phyloP scores from a whole-genome alignment of 495 filamentous ascomycete genomes.

The Rusavskia elegans region DNA sequence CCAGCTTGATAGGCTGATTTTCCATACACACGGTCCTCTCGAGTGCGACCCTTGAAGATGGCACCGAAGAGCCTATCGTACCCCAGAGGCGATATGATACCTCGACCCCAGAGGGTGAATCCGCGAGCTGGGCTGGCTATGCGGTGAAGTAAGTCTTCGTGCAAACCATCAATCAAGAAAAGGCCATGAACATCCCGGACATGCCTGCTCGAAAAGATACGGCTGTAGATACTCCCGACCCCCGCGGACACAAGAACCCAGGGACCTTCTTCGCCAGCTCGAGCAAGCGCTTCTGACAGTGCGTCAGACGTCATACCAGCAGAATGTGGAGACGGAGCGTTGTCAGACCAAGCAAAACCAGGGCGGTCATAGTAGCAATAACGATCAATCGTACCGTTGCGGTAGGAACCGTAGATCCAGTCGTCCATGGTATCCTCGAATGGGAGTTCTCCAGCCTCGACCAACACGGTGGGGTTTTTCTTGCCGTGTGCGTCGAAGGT shows the following conservation, averaged over 20 bases:
- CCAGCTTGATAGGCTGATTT: slow-evolving; percentile 59
- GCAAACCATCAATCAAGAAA: slow-evolving; percentile 72
- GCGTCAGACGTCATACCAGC: slow-evolving; percentile 80
- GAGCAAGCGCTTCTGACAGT: slow-evolving; percentile 66
- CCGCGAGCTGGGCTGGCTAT: slow-evolving; percentile 53
- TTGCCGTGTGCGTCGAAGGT: slow-evolving; percentile 31
- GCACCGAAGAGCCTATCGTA: slow-evolving; percentile 64
- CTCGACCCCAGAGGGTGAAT: slow-evolving; percentile 71
- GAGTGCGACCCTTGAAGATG: slow-evolving; percentile 57
- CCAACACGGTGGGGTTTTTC: slow-evolving; percentile 50
- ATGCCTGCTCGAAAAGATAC: slow-evolving; percentile 76
- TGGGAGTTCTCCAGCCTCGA: slow-evolving; percentile 67
- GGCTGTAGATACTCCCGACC: slow-evolving; percentile 69
- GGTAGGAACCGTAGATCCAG: slow-evolving; percentile 37
- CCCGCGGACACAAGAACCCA: slow-evolving; percentile 64
- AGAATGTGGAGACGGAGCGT: slow-evolving; percentile 81
- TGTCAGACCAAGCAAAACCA: slow-evolving; percentile 79
- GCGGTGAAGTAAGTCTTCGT: slow-evolving; percentile 62
- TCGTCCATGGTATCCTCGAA: slow-evolving; percentile 57
- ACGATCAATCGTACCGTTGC: slow-evolving; percentile 59
- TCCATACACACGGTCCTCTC: slow-evolving; percentile 77
- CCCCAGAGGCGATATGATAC: slow-evolving; percentile 71
- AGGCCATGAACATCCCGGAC: slow-evolving; percentile 54
- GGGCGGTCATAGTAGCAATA: slow-evolving; percentile 97
- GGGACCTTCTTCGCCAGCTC: slow-evolving; percentile 68